Evolutionary conservation across 345 rosid species (phyloP).

Genomic region (Psidium friedrichsthalianum): DNA sequence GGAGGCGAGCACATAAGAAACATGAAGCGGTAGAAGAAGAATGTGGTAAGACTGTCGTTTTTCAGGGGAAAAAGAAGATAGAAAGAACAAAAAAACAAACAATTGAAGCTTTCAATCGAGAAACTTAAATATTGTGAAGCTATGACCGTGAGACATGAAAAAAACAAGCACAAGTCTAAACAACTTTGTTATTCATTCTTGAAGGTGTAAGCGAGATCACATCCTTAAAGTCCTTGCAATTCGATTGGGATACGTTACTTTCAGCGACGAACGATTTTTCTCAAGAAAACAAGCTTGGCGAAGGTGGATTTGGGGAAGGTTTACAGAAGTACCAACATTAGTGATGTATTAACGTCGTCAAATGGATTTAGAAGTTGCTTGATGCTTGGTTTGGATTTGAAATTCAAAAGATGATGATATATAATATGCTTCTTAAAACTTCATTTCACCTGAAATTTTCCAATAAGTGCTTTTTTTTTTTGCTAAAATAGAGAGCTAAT

Average conservation of each 20-base stretch:
- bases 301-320: conserved; percentile 1
- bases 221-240: conserved; percentile 1
- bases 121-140: neutral
- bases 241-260: conserved; percentile 22
- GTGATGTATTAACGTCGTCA: neutral
- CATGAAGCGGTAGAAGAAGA: neutral
- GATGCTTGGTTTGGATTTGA: neutral
- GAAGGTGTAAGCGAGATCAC: neutral
- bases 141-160: neutral
- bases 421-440: neutral
- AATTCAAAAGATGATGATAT: neutral
- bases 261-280: neutral
- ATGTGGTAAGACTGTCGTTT: neutral
- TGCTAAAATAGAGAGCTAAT: neutral
- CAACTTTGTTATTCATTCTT: neutral
- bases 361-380: neutral
- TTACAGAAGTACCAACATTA: conserved; percentile 8
- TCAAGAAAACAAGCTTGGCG: neutral
- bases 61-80: neutral
- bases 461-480: neutral
- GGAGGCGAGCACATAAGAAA: neutral
- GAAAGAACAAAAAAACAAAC: neutral
- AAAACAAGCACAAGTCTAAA: neutral
- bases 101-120: neutral
- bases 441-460: neutral